Conservation (phyloP, 2,329 filamentous ascomycete species). For the Hymenotorrendiella dingleyae region DNA sequence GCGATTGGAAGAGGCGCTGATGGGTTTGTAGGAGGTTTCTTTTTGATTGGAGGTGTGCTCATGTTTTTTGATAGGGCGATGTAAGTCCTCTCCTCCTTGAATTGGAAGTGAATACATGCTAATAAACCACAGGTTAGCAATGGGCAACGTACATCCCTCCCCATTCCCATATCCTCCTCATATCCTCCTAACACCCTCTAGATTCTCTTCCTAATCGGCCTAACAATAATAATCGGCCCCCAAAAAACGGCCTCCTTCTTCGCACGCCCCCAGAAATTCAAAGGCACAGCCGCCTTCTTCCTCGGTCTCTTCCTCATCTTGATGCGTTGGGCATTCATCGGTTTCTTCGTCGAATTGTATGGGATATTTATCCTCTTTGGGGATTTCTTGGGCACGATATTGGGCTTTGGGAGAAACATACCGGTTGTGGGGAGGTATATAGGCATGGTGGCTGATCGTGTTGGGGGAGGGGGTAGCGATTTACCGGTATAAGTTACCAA, state of each 20-base stretch:
- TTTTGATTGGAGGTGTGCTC: conserved; percentile 88
- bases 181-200: conserved; percentile 32
- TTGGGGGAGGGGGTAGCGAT: conserved; percentile 68
- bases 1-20: conserved; percentile 8
- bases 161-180: conserved; percentile 36
- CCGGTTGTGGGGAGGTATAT: conserved; percentile 86
- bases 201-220: conserved; percentile 96
- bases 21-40: conserved; percentile 70
- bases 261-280: conserved; percentile 84
- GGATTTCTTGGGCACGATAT: conserved; percentile 91
- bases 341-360: conserved; percentile 86
- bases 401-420: conserved; percentile 76
- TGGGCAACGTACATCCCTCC: conserved; percentile 63
- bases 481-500: conserved; percentile 66
- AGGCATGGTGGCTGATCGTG: conserved; percentile 63
- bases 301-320: conserved; percentile 79
- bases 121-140: conserved; percentile 65
- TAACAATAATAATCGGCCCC: conserved; percentile 91
- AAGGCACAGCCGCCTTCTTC: conserved; percentile 85
- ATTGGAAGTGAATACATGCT: conserved; percentile 4
- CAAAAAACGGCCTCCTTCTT: conserved; percentile 93
- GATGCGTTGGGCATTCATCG: conserved; percentile 82
- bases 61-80: conserved; percentile 98
- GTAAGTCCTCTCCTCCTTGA: conserved; percentile 43
- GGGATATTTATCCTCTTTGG: conserved; percentile 92